Conservation (phyloP, 805 yeast genomes). For the Jamesozyma piceae region DNA sequence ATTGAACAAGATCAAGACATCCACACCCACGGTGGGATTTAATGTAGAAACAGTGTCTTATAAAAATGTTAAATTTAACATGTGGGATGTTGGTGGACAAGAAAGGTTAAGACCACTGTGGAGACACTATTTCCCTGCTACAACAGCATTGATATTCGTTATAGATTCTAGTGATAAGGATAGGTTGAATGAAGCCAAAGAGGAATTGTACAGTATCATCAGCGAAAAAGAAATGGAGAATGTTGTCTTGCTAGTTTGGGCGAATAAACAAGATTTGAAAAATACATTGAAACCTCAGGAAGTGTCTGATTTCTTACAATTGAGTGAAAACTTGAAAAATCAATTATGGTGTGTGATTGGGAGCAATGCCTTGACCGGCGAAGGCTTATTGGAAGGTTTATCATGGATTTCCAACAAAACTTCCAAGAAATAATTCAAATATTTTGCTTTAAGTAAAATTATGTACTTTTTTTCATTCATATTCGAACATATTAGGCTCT, state of each 20-base stretch:
- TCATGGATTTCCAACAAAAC: constrained; percentile 73
- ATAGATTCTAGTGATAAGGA: constrained; percentile 71
- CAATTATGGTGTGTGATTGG: constrained; percentile 91
- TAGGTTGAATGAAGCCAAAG: constrained; percentile 68
- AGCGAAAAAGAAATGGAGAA: constrained; percentile 76
- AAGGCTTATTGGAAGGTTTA: constrained; percentile 79
- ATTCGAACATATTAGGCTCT: no score
- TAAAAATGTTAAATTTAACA: constrained; percentile 73
- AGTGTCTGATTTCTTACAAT: constrained; percentile 60
- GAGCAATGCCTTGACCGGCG: constrained; percentile 81
- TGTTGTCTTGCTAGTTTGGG: constrained; percentile 73
- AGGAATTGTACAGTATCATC: constrained; percentile 67
- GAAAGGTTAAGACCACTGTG: constrained; percentile 84
- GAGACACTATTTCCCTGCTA: constrained; percentile 92
- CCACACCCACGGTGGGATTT: constrained; percentile 91
- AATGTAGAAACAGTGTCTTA: constrained; percentile 81
- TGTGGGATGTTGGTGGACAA: constrained; percentile 97
- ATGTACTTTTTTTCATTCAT: background rate
- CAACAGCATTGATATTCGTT: constrained; percentile 84
- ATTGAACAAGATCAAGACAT: constrained; percentile 61
- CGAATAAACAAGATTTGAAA: constrained; percentile 77
- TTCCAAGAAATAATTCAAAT: constrained; percentile 12
- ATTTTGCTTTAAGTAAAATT: no score
- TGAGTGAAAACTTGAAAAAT: constrained; percentile 46
- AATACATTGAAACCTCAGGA: constrained; percentile 71